These are phyloP conservation scores for Kazachstania kunashirensis DNA, from an alignment of 805 yeast genomes.

Conservation along the genomic window DNA sequence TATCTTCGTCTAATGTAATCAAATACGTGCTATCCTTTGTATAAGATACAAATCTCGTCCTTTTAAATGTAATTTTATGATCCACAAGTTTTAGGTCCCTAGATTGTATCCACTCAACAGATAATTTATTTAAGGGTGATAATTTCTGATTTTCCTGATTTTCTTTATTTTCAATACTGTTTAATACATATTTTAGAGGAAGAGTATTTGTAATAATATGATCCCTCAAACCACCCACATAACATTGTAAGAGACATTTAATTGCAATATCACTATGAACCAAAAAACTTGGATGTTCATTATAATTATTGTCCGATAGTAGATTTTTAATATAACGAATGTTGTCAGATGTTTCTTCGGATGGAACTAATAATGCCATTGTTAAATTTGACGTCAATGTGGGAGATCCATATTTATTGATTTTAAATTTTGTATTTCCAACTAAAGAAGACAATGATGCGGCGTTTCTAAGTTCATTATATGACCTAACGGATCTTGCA, in stretches of 20 bases:
- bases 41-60: slow-evolving; percentile 21
- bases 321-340: background rate
- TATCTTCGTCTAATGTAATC: slow-evolving; percentile 21
- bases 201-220: slow-evolving; percentile 15
- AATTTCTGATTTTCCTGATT: slow-evolving; percentile 2
- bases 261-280: slow-evolving; percentile 5
- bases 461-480: slow-evolving; percentile 12
- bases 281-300: slow-evolving; percentile 19
- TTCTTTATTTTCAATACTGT: background rate
- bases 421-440: background rate
- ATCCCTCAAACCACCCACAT: slow-evolving; percentile 28
- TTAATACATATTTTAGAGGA: background rate
- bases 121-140: slow-evolving; percentile 15
- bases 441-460: slow-evolving; percentile 5
- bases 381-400: background rate
- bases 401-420: background rate
- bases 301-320: slow-evolving; percentile 6
- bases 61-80: slow-evolving; percentile 14
- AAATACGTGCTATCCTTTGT: slow-evolving; percentile 10
- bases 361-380: slow-evolving; percentile 2
- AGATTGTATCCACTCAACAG: slow-evolving; percentile 23
- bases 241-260: slow-evolving; percentile 21
- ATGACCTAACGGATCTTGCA: slow-evolving; percentile 15
- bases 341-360: background rate
- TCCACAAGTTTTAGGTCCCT: slow-evolving; percentile 11